Evolutionary conservation across 768 basidiomycete species (phyloP).

Genomic region (Obba rivulosa): DNA sequence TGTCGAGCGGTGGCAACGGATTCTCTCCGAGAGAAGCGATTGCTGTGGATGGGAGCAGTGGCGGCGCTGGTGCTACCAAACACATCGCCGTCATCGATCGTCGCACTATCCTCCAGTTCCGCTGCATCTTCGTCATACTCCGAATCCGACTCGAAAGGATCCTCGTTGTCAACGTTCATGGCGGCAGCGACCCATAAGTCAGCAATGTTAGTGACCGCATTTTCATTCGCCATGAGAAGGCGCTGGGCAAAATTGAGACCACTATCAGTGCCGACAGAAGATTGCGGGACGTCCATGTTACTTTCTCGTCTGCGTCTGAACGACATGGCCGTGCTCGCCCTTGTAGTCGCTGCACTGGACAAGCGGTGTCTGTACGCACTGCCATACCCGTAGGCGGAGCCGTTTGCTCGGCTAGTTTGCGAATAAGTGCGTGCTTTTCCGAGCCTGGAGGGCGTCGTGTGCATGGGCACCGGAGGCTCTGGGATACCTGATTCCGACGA

Average conservation of each 20-base stretch:
- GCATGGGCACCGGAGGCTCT: constrained; percentile 37
- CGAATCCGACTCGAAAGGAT: constrained; percentile 51
- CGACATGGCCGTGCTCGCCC: constrained; percentile 35
- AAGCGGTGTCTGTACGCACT: constrained; percentile 52
- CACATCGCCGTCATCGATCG: constrained; percentile 21
- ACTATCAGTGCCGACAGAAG: constrained; percentile 35
- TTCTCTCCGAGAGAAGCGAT: constrained; percentile 16
- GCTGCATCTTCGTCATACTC: constrained; percentile 30
- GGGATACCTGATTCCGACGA: constrained; percentile 33
- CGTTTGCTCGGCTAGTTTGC: constrained; percentile 56
- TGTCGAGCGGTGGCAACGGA: constrained; percentile 4
- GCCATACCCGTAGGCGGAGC: constrained; percentile 77
- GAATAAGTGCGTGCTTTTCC: constrained; percentile 35
- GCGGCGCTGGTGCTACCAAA: constrained; percentile 10
- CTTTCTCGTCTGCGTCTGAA: constrained; percentile 48
- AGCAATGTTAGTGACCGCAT: constrained; percentile 89
- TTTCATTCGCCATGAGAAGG: constrained; percentile 88
- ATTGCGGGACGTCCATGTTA: constrained; percentile 35
- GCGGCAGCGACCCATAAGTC: constrained; percentile 98
- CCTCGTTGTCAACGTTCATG: constrained; percentile 90
- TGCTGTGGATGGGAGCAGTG: constrained; percentile 4
- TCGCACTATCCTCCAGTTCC: constrained; percentile 23
- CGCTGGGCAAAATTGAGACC: constrained; percentile 87
- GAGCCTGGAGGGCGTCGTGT: constrained; percentile 30
- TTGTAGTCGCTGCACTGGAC: constrained; percentile 28